phyloP scores from a whole-genome alignment of 2,329 filamentous ascomycete species.

The Coniochaeta sp. region DNA sequence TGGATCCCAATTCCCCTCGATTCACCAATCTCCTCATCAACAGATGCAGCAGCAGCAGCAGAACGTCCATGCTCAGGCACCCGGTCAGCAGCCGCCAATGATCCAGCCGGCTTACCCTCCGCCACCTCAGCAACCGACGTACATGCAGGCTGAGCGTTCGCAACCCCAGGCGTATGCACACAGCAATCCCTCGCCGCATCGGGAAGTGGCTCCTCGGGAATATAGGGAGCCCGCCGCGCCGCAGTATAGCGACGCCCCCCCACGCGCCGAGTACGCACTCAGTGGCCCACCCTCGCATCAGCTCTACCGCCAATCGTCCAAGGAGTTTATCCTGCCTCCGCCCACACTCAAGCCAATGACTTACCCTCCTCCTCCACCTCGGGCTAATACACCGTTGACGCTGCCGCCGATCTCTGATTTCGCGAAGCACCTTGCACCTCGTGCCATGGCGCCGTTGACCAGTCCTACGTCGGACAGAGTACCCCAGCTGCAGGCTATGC shows the following conservation, averaged over 20 bases:
- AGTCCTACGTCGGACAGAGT: neutral
- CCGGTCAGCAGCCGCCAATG: neutral
- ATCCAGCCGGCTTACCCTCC: constrained; percentile 12
- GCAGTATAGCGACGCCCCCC: neutral
- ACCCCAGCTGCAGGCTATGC: neutral
- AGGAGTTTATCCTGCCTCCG: neutral
- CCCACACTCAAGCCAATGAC: neutral
- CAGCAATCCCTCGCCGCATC: constrained; percentile 15
- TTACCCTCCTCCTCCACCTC: neutral
- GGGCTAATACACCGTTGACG: neutral
- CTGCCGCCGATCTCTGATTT: neutral
- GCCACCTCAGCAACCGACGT: constrained; percentile 13
- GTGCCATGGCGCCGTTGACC: neutral
- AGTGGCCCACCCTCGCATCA: neutral
- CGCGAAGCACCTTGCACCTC: neutral
- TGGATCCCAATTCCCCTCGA: constrained; percentile 7
- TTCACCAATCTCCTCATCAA: neutral
- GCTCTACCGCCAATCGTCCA: neutral
- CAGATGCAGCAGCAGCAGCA: neutral
- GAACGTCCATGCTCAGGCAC: constrained; percentile 2
- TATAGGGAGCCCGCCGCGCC: neutral
- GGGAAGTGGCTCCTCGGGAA: constrained; percentile 4
- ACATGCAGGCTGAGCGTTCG: constrained; percentile 19
- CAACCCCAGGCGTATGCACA: constrained; percentile 19
- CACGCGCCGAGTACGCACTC: too few species aligned